Conservation (phyloP, 2,329 filamentous ascomycete genomes). For the Talaromyces verruculosus region DNA sequence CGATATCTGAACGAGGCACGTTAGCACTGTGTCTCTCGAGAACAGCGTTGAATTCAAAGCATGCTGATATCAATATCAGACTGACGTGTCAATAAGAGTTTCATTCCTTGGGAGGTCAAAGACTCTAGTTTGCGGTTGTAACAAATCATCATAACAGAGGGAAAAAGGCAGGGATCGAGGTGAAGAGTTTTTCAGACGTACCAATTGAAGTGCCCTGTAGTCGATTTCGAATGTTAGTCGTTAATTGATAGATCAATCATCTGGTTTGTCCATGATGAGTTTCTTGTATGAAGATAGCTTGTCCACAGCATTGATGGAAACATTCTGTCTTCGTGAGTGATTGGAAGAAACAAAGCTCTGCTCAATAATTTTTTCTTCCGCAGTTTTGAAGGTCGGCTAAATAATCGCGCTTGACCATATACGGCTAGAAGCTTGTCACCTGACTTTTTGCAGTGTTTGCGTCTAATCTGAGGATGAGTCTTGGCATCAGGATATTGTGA, state of each 20-base stretch:
- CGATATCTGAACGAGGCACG: background rate
- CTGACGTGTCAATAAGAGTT: constrained; percentile 86
- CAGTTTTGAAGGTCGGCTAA: constrained; percentile 20
- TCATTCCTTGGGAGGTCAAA: constrained; percentile 81
- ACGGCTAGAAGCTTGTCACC: background rate
- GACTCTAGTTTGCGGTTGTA: constrained; percentile 93
- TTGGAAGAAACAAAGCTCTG: background rate
- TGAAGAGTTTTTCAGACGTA: constrained; percentile 18
- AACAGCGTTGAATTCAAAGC: background rate
- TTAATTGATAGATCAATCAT: background rate
- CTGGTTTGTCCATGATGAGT: background rate
- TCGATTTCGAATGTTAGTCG: background rate
- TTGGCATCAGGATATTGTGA: background rate
- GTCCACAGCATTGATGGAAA: constrained; percentile 15
- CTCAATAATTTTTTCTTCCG: constrained; percentile 14
- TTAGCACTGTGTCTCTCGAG: constrained; percentile 1
- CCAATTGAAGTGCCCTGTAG: constrained; percentile 13
- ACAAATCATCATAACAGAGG: constrained; percentile 70
- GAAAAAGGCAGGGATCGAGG: constrained; percentile 22
- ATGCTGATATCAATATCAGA: constrained; percentile 62
- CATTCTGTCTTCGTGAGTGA: background rate
- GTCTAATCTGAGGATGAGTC: background rate
- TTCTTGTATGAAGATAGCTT: background rate
- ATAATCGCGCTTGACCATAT: constrained; percentile 7
- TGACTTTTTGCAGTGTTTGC: constrained; percentile 20